Conservation (phyloP, 1,284 basidiomycete species). For the Cronartium quercuum region DNA sequence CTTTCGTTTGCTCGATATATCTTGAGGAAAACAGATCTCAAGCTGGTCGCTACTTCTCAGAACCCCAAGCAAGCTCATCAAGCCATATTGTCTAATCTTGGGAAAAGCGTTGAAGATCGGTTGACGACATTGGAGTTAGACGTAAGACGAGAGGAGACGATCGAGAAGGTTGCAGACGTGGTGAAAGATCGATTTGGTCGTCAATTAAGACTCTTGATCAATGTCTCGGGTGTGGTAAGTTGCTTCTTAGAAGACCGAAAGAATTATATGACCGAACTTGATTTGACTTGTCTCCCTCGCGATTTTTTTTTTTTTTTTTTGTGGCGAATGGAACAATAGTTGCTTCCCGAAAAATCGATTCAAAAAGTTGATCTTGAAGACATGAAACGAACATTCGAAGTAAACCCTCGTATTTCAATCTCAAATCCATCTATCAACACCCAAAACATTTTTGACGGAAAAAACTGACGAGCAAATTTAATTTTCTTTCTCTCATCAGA, state of each 20-base stretch:
- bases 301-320: not conserved
- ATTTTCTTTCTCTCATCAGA: constrained; percentile 1
- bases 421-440: no score
- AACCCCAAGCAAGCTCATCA: constrained; percentile 43
- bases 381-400: constrained; percentile 44
- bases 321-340: constrained; percentile 3
- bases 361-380: constrained; percentile 44
- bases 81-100: constrained; percentile 42
- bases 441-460: no score
- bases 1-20: constrained; percentile 25
- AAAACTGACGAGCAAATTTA: not conserved
- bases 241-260: constrained; percentile 19
- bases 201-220: constrained; percentile 45
- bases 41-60: constrained; percentile 46
- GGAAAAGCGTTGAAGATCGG: constrained; percentile 22
- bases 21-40: constrained; percentile 43
- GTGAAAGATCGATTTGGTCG: constrained; percentile 44
- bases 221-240: constrained; percentile 46
- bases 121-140: constrained; percentile 45
- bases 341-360: constrained; percentile 46
- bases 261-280: no score
- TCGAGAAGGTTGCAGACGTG: constrained; percentile 41
- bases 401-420: no score
- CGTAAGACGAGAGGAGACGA: constrained; percentile 44
- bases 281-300: not conserved